Conservation (phyloP, 139 green algal species). For the Chara braunii region DNA sequence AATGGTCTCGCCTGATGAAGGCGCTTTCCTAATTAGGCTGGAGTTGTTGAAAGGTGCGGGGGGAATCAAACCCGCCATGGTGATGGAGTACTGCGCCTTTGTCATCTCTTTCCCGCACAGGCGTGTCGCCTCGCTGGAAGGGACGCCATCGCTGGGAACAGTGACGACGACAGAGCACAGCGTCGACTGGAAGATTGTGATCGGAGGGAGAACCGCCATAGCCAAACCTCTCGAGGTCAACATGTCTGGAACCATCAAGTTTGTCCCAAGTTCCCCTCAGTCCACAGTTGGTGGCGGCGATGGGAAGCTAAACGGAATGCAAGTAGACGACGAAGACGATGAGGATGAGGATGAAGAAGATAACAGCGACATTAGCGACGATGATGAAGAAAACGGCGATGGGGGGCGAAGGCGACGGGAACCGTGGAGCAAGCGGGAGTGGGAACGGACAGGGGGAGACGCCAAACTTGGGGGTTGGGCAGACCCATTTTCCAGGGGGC, state of each 20-base stretch:
- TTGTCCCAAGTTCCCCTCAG: no score
- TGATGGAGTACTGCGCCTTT: slow-evolving; percentile 7
- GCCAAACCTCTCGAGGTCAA: neutral
- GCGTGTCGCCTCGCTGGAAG: neutral
- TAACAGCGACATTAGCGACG: slow-evolving; percentile 1
- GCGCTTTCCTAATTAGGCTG: slow-evolving; percentile 7
- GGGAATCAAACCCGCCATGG: no score
- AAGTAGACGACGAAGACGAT: neutral
- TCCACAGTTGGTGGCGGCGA: no score
- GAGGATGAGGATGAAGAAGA: neutral
- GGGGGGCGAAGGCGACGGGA: neutral
- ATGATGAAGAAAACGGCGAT: neutral
- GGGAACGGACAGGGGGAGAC: neutral
- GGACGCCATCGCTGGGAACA: slow-evolving; percentile 2
- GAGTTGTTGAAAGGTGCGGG: slow-evolving; percentile 10
- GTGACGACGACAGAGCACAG: slow-evolving; percentile 1
- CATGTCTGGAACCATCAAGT: slow-evolving; percentile 7
- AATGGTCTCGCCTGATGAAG: slow-evolving; percentile 11
- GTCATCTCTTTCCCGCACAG: neutral
- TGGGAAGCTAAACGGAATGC: neutral
- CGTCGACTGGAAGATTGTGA: slow-evolving; percentile 13
- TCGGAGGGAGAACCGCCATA: neutral
- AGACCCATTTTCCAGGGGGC: slow-evolving; percentile 9
- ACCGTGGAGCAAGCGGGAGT: neutral
- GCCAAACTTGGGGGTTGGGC: neutral